A percentile compares a stretch with the other conserved stretches of the same genome.
Conservation (phyloP, 768 basidiomycete species). For the Dentipellis fragilis region DNA sequence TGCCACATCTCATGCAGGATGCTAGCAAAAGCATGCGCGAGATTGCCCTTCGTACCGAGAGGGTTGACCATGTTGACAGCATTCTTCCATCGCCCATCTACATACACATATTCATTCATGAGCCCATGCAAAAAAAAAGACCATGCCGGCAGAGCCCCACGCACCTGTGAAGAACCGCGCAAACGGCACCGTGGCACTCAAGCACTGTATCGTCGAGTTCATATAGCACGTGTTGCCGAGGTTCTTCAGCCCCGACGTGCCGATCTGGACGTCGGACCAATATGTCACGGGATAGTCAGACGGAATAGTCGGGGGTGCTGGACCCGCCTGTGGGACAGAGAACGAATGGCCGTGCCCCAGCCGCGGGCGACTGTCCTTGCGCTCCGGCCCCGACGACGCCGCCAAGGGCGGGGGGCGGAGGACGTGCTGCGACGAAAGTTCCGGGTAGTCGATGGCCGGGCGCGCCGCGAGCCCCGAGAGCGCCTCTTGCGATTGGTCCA, state of each 20-base stretch:
- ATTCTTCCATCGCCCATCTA: conserved; percentile 72
- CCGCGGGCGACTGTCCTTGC: conserved; percentile 62
- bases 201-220: conserved; percentile 96
- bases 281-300: conserved; percentile 77
- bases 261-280: conserved; percentile 76
- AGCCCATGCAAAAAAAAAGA: not conserved
- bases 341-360: conserved; percentile 29
- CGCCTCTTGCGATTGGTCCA: conserved; percentile 69
- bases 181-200: conserved; percentile 91
- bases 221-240: conserved; percentile 97
- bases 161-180: conserved; percentile 84
- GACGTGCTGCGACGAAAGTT: conserved; percentile 48
- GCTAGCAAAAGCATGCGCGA: conserved; percentile 75
- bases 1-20: conserved; percentile 84
- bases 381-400: conserved; percentile 57
- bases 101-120: conserved; percentile 8
- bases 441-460: conserved; percentile 72
- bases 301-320: conserved; percentile 54
- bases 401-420: conserved; percentile 74
- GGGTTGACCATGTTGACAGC: conserved; percentile 82
- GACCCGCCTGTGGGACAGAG: conserved; percentile 26
- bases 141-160: conserved; percentile 14
- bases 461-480: conserved; percentile 33
- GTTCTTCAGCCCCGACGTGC: conserved; percentile 85
- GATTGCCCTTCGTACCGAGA: conserved; percentile 76